Percentiles rank a stretch among this genome's conserved stretches.
Conservation (phyloP, 345 rosid genomes). For the Salix purpurea region DNA sequence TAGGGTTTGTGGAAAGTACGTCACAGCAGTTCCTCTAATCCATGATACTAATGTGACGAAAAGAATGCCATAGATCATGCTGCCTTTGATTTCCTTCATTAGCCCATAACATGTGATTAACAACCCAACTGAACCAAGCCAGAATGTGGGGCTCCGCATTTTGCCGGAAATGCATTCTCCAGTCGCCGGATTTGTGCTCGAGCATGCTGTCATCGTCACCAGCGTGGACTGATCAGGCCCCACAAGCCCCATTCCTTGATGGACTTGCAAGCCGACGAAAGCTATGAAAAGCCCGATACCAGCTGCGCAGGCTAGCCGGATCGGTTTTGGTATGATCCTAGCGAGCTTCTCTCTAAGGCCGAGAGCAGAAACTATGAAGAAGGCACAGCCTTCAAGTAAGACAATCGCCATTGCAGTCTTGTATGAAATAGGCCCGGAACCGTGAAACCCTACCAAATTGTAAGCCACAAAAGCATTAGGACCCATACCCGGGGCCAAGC, state of each 20-base stretch:
- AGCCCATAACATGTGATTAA: conserved; percentile 60
- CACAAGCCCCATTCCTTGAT: conserved; percentile 75
- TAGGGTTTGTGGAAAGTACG: conserved; percentile 56
- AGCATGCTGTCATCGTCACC: conserved; percentile 64
- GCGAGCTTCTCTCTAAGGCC: conserved; percentile 70
- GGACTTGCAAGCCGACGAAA: conserved; percentile 69
- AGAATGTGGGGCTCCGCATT: conserved; percentile 76
- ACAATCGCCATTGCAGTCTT: conserved; percentile 67
- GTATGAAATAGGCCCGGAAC: conserved; percentile 69
- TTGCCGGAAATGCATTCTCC: conserved; percentile 60
- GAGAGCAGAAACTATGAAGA: conserved; percentile 46
- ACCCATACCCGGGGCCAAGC: conserved; percentile 91
- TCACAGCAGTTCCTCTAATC: conserved; percentile 69
- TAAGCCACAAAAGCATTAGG: conserved; percentile 75
- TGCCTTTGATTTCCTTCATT: conserved; percentile 65
- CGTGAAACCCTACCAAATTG: conserved; percentile 76
- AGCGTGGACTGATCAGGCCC: conserved; percentile 73
- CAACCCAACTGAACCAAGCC: conserved; percentile 68
- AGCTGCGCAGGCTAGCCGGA: conserved; percentile 58
- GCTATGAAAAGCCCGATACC: conserved; percentile 89
- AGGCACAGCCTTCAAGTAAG: conserved; percentile 59
- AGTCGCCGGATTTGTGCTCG: conserved; percentile 37
- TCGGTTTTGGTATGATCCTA: conserved; percentile 58
- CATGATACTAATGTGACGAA: conserved; percentile 73
- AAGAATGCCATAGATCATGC: conserved; percentile 76